Base-by-base conservation (phyloP, 1,139 yeast species). In the Scheffersomyces insectosa region DNA sequence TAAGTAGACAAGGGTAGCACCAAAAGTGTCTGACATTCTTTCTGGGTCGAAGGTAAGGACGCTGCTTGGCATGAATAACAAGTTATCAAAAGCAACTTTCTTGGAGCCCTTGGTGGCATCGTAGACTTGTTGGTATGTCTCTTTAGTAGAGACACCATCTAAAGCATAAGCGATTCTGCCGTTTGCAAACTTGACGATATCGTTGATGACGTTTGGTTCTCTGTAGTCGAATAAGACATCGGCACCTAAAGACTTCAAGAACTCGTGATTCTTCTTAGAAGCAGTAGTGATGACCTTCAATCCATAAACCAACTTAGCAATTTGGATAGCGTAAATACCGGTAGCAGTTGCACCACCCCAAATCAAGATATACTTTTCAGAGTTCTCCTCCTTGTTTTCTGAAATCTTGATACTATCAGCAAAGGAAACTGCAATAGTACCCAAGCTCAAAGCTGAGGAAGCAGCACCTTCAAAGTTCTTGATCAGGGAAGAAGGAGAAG, bases 401-500 rank as follows among this genome's bases (percentile, higher is more conserved):
- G 48, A 46, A 27, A 68, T 49, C 15, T 56, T 51, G 40, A 71
- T 58, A 16, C 47, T 42, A 47, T 57, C 58, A 45, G 56, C 51
- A 38, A 55, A 65, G n/a, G 69, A 57, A 41, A 59, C 28, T 46
- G 69, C 79, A 25, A 80, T 74, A 8, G 85, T 80, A 33, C 56
- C 57, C 36, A 80, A 55, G 15, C 82, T 75, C 41, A 82, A 66
- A 11, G 85, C 76, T 15, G 80, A 55, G 12, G 85, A 65, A 3
- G 86, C 83, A 20, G 89, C 89, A 40, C 77, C 83, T 62, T 83
- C 88, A 51, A 71, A 80, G 7, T 83, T 65, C 43, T 62, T 61
- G 33, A 82, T 14, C 5, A 9, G 10, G 11, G 23, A 10, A 8
- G 34, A 15, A 14, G 34, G 34, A 12, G 15, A 10, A 8, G 23